Evolutionary conservation across 2,329 filamentous ascomycete genomes (phyloP).

Genomic region (Penicillium sp.): DNA sequence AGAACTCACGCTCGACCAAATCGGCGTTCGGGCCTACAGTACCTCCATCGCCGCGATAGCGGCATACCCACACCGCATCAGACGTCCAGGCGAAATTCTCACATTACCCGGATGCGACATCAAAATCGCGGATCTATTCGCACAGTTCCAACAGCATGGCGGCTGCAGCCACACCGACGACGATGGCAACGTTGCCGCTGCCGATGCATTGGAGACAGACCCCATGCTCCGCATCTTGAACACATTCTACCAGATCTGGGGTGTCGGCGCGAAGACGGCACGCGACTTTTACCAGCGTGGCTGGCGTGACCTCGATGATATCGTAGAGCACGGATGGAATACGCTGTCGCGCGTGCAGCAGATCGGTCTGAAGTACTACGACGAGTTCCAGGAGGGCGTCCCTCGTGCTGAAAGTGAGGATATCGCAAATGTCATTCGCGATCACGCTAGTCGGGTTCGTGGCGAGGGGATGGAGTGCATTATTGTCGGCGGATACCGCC

Average conservation of each 20-base stretch:
- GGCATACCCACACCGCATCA: constrained; percentile 67
- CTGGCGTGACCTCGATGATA: constrained; percentile 80
- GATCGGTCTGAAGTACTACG: constrained; percentile 90
- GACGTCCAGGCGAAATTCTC: constrained; percentile 43
- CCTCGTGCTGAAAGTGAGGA: constrained; percentile 67
- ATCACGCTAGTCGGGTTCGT: constrained; percentile 63
- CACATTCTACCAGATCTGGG: constrained; percentile 82
- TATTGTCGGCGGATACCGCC: constrained; percentile 76
- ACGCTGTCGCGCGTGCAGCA: constrained; percentile 75
- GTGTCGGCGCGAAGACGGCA: constrained; percentile 79
- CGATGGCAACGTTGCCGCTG: constrained; percentile 60
- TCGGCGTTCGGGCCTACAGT: constrained; percentile 81
- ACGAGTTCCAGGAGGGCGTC: constrained; percentile 72
- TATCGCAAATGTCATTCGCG: constrained; percentile 62
- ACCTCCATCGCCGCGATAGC: constrained; percentile 78
- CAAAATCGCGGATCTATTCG: constrained; percentile 74
- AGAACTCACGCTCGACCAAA: constrained; percentile 67
- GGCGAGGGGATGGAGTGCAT: constrained; percentile 53
- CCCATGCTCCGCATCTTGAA: constrained; percentile 61
- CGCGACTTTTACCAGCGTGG: constrained; percentile 69
- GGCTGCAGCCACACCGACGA: constrained; percentile 28
- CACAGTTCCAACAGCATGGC: constrained; percentile 61
- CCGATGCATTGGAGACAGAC: constrained; percentile 61
- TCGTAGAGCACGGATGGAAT: constrained; percentile 78
- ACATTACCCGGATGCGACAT: constrained; percentile 72